Evolutionary conservation across 1,139 yeast genomes (phyloP).

Genomic region (Suhomyces anneliseae): DNA sequence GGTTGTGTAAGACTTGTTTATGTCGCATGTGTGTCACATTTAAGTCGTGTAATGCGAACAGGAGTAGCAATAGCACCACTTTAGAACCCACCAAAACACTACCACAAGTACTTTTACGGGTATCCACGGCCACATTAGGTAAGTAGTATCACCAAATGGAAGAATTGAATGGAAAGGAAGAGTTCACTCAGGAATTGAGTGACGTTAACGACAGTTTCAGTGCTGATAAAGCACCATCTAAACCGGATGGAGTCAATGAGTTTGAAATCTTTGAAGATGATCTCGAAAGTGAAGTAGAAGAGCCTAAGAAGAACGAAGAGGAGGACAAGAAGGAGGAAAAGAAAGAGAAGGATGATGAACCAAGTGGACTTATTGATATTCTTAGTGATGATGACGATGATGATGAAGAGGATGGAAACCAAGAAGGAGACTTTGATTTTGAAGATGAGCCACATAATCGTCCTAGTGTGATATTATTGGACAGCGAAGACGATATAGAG

Average conservation of each 20-base stretch:
- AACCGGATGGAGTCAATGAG: neutral
- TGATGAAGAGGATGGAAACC: neutral
- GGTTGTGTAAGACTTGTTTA: neutral
- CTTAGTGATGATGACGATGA: neutral
- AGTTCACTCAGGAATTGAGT: neutral
- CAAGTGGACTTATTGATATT: neutral
- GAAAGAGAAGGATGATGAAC: slow-evolving; percentile 5
- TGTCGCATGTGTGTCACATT: neutral
- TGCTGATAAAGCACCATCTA: neutral
- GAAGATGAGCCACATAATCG: neutral
- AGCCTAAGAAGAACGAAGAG: slow-evolving; percentile 7
- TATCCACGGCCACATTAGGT: neutral
- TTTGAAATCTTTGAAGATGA: slow-evolving; percentile 9
- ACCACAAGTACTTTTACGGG: too few relatives aligned
- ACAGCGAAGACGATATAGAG: slow-evolving; percentile 19
- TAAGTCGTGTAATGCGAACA: neutral
- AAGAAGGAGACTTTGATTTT: neutral
- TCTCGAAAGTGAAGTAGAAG: neutral
- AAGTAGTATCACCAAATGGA: neutral
- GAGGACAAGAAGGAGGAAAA: slow-evolving; percentile 16
- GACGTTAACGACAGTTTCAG: slow-evolving; percentile 1
- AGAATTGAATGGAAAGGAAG: neutral
- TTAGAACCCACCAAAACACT: too few relatives aligned
- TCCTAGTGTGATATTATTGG: slow-evolving; percentile 2
- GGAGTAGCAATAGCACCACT: neutral